Base-by-base conservation (phyloP, 257 asterid genomes). In the Leptodermis oblonga region DNA sequence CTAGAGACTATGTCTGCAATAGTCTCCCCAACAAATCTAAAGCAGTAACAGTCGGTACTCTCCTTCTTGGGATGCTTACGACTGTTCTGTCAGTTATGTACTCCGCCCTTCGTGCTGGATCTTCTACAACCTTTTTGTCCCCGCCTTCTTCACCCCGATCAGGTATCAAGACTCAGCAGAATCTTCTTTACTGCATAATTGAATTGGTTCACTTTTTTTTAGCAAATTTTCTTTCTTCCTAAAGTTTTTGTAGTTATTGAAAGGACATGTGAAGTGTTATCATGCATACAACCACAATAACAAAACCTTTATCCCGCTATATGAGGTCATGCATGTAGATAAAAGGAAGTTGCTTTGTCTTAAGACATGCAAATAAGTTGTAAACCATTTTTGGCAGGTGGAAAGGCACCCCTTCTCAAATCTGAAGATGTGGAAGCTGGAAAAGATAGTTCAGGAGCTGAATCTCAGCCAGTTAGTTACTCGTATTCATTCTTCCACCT, bases 91-190 rank as follows among this genome's bases (percentile, higher is more conserved):
- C 99, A 0, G 95, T 94, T 55, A 73, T 94, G 41, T 94, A 91
- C 76, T 94, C 97, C 67, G 97, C 99, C 2, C 84, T 94, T 52
- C 97, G 97, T 55, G 97, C 97, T 60, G 99, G 97, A 75, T 94
- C 99, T 30, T 86, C 99, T 0, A 91, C 97, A 36, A 86, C 97
- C 43, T 89, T 94, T 74, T 69, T 94, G 56, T 94, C 97, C 67
- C 99, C 96, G 9, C 97, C 97, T 7, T 82, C 95, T 81, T 93
- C 97, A 3, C 97, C 97, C 13, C 81, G 90, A 88, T 82, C 96
- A 88, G 96, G 96, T 88, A 88, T 59, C 54, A 65, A 52, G 18
- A 43, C 42, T 69, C 4, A 7, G 41, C 65, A 55, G 37, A 59
- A 30, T 22, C 48, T 28, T 3, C 45, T 20, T 43, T 58, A 34